phyloP scores from a whole-genome alignment of 306 rosid genomes.

The Comarum palustre region DNA sequence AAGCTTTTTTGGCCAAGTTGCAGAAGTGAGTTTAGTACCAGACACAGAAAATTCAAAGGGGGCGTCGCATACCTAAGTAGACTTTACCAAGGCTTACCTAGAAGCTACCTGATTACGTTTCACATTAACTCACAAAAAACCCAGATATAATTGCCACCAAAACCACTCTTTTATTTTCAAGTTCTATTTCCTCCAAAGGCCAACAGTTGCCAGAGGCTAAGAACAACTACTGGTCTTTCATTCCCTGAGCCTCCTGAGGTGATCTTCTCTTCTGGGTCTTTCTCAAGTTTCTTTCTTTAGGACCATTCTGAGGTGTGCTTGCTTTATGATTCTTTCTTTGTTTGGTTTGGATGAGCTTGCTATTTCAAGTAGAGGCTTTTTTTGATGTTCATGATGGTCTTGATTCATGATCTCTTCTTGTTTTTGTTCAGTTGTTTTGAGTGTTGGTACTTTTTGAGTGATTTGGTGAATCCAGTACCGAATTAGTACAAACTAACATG shows the following conservation, averaged over 20 bases:
- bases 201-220: background rate
- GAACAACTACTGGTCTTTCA: background rate
- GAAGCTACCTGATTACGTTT: background rate
- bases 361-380: background rate
- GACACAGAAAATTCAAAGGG: constrained; percentile 3
- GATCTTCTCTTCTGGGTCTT: constrained; percentile 29
- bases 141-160: background rate
- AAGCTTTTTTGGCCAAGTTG: background rate
- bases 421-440: background rate
- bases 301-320: background rate
- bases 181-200: background rate
- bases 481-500: background rate
- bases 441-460: background rate
- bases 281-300: background rate
- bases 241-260: constrained; percentile 36
- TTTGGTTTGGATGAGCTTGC: background rate
- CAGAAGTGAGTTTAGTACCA: background rate
- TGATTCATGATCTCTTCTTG: background rate
- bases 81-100: background rate
- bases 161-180: background rate
- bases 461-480: background rate
- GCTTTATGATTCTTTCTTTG: background rate
- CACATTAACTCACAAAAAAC: background rate
- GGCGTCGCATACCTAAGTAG: background rate
- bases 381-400: background rate